Conservation (phyloP, 2,329 filamentous ascomycete genomes). For the Uncinocarpus reesii region DNA sequence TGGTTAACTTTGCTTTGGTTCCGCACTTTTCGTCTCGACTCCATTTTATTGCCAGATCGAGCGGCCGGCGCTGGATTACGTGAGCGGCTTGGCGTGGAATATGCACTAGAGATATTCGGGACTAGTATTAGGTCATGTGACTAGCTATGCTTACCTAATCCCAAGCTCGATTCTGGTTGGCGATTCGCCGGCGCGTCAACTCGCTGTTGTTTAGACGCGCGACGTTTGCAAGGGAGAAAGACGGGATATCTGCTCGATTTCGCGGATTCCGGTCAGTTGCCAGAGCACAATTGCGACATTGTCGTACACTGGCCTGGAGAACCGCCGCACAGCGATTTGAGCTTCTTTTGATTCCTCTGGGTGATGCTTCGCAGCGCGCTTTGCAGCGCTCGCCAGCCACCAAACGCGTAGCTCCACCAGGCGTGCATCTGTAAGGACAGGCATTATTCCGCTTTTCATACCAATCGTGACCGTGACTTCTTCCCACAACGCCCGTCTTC, state of each 20-base stretch:
- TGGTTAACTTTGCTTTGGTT: too few relatives aligned
- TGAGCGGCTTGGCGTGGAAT: background rate
- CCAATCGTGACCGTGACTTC: constrained; percentile 14
- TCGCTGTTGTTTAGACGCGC: constrained; percentile 6
- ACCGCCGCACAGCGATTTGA: background rate
- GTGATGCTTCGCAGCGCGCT: constrained; percentile 3
- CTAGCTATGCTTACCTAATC: background rate
- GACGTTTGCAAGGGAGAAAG: background rate
- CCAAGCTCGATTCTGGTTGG: background rate
- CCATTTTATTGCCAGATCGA: background rate
- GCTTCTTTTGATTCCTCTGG: background rate
- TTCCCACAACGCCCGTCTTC: constrained; percentile 10
- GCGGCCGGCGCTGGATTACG: background rate
- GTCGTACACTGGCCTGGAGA: background rate
- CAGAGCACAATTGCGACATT: background rate
- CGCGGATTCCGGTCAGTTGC: background rate
- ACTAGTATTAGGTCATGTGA: constrained; percentile 1
- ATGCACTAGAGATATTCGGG: background rate
- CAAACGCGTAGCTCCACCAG: constrained; percentile 16
- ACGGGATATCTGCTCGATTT: background rate
- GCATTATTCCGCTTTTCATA: constrained; percentile 10
- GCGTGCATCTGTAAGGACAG: constrained; percentile 14
- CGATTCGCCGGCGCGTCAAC: constrained; percentile 7
- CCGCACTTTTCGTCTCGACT: too few relatives aligned
- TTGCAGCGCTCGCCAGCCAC: constrained; percentile 13